Percentiles rank a stretch among this genome's conserved stretches.
These are phyloP conservation scores for Phytophthora sp. DNA, from an alignment of 352 stramenopile species.

Conservation along the genomic window DNA sequence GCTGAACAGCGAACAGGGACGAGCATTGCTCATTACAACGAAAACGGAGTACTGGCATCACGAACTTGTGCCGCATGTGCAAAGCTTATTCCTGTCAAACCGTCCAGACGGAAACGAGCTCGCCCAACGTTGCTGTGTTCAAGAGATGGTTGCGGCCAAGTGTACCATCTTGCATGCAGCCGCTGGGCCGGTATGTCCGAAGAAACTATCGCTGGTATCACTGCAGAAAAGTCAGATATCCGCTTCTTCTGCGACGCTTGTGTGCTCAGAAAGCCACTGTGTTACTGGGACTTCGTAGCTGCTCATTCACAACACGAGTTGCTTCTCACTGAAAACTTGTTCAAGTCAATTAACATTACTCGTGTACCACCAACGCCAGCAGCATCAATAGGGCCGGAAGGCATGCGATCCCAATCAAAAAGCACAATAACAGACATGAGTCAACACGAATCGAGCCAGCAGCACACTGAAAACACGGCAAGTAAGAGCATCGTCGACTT, in stretches of 20 bases:
- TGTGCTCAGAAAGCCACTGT: constrained; percentile 35
- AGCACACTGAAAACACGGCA: constrained; percentile 2
- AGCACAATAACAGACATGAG: neutral
- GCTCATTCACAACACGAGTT: constrained; percentile 40
- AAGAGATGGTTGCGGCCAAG: constrained; percentile 58
- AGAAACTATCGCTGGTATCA: constrained; percentile 21
- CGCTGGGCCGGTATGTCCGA: constrained; percentile 55
- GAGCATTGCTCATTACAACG: constrained; percentile 62
- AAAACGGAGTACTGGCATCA: constrained; percentile 53
- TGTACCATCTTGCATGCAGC: constrained; percentile 71
- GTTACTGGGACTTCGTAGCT: constrained; percentile 77
- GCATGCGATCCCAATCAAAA: constrained; percentile 3
- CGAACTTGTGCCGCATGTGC: constrained; percentile 58
- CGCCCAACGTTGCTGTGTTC: constrained; percentile 51
- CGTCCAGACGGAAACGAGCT: constrained; percentile 14
- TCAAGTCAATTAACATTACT: constrained; percentile 47
- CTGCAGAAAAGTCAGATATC: constrained; percentile 11
- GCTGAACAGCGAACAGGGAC: constrained; percentile 19
- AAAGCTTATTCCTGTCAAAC: constrained; percentile 55
- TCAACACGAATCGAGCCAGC: constrained; percentile 7
- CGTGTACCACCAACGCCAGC: constrained; percentile 6
- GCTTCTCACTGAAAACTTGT: constrained; percentile 57
- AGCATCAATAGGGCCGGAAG: neutral
- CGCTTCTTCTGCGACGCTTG: constrained; percentile 63
- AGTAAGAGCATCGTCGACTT: constrained; percentile 3